These are phyloP conservation scores for Tetrahymena elliotti DNA, from an alignment of 73 alveolate species.

Conservation along the genomic window DNA sequence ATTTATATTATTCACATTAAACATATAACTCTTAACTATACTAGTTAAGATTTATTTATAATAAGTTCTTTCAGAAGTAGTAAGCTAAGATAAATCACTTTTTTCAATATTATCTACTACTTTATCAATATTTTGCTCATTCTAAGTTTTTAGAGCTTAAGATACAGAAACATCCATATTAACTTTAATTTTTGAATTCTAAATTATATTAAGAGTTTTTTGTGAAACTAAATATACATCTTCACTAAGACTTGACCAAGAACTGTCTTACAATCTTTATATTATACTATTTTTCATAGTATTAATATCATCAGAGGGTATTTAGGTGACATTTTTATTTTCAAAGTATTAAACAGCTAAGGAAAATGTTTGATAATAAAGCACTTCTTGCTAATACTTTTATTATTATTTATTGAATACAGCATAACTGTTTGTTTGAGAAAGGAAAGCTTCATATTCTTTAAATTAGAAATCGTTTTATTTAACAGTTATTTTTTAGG, in stretches of 20 bases:
- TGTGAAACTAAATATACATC: neutral
- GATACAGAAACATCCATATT: neutral
- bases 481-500: no score
- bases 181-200: neutral
- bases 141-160: neutral
- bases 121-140: no score
- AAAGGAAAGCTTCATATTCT: no score
- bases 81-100: neutral
- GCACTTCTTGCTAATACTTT: neutral
- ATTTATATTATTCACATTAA: neutral
- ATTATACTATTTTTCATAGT: neutral
- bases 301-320: neutral
- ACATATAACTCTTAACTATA: neutral
- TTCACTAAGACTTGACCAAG: neutral
- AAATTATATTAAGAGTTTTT: no score
- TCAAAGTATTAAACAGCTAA: neutral
- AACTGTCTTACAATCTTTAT: neutral
- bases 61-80: neutral
- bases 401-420: no score
- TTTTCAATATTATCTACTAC: neutral
- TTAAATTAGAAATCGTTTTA: no score
- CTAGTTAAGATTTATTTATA: no score
- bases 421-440: no score
- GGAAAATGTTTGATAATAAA: neutral
- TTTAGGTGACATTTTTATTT: neutral